Evolutionary conservation across 768 basidiomycete species (phyloP).

Genomic region (Exidia glandulosa): DNA sequence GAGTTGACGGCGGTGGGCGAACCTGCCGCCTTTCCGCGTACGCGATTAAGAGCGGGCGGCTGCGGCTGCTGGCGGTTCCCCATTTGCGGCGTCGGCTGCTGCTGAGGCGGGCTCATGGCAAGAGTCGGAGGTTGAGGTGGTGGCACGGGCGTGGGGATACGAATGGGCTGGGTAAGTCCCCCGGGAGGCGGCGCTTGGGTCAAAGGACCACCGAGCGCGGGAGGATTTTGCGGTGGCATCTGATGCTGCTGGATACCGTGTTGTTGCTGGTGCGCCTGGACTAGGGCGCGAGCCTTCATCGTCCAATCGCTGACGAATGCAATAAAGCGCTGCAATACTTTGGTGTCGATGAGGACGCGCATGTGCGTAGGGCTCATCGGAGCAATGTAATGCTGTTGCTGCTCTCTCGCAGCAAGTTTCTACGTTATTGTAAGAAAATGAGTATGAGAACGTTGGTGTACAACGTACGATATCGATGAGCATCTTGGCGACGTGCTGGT

Average conservation of each 20-base stretch:
- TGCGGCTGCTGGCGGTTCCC: background rate
- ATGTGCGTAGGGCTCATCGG: too few relatives aligned
- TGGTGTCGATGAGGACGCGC: too few relatives aligned
- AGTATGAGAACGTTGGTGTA: too few relatives aligned
- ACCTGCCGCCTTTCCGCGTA: background rate
- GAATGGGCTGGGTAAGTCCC: background rate
- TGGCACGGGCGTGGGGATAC: background rate
- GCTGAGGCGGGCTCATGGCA: background rate
- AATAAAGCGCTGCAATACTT: too few relatives aligned
- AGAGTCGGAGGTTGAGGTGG: background rate
- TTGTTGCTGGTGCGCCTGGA: background rate
- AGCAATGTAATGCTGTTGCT: too few relatives aligned
- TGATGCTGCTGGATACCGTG: background rate
- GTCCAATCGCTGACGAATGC: too few relatives aligned
- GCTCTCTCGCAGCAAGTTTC: too few relatives aligned
- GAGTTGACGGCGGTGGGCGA: background rate
- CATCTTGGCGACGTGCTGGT: too few relatives aligned
- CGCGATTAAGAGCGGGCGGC: background rate
- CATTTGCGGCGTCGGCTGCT: background rate
- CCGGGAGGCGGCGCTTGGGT: background rate
- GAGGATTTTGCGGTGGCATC: background rate
- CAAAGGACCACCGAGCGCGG: background rate
- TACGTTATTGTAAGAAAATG: too few relatives aligned
- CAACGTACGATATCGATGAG: too few relatives aligned
- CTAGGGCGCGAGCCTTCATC: conserved; percentile 29